Conservation (phyloP, 1,284 basidiomycete species). For the Leccinum angustisporum region DNA sequence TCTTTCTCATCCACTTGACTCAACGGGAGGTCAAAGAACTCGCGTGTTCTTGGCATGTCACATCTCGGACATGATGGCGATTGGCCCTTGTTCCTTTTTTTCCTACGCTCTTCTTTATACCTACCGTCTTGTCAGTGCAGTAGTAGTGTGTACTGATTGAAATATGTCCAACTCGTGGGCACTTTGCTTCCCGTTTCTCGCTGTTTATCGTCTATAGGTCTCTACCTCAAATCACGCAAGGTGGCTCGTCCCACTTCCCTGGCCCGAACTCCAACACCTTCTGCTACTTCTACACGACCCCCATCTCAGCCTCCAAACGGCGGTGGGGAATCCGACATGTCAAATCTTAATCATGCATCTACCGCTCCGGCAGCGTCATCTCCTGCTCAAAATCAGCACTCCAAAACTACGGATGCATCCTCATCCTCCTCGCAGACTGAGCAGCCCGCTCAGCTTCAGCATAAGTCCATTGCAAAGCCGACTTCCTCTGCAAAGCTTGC, state of each 20-base stretch:
- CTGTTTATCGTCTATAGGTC: constrained; percentile 46
- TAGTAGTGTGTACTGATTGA: constrained; percentile 39
- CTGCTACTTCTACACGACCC: constrained; percentile 36
- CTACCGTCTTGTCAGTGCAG: constrained; percentile 36
- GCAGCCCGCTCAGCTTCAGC: constrained; percentile 25
- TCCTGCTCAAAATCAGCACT: constrained; percentile 34
- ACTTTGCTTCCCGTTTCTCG: constrained; percentile 36
- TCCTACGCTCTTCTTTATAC: constrained; percentile 32
- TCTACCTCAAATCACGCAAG: constrained; percentile 68
- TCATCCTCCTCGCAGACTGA: constrained; percentile 29
- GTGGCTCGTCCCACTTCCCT: constrained; percentile 53
- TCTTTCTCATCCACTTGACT: background rate
- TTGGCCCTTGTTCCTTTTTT: constrained; percentile 30
- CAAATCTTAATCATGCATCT: constrained; percentile 36
- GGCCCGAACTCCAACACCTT: constrained; percentile 41
- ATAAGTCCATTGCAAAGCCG: constrained; percentile 28
- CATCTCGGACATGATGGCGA: constrained; percentile 36
- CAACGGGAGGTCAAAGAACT: background rate
- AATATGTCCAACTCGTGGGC: constrained; percentile 38
- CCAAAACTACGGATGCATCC: constrained; percentile 32
- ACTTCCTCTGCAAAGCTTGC: constrained; percentile 23
- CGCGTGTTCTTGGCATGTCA: constrained; percentile 37
- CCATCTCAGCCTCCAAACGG: constrained; percentile 30
- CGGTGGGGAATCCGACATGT: constrained; percentile 33
- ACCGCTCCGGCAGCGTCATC: constrained; percentile 23